These are phyloP conservation scores for Rhodotorula sp. DNA, from an alignment of 1,284 basidiomycete genomes.

Conservation along the genomic window DNA sequence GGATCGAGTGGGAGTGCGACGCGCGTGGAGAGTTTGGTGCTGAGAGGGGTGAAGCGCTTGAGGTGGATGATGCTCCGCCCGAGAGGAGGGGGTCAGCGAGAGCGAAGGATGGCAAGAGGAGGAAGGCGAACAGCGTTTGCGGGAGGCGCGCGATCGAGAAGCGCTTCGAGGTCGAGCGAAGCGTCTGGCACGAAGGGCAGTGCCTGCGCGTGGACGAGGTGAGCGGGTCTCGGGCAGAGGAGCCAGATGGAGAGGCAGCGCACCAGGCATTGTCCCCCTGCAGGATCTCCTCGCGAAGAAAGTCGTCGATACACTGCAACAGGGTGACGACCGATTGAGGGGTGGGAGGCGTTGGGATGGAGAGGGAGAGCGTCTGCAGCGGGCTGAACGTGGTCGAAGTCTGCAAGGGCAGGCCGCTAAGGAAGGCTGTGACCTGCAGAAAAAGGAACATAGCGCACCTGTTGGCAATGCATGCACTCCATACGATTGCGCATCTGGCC, in stretches of 20 bases:
- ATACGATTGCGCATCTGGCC: slow-evolving; percentile 82
- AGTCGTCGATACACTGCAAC: slow-evolving; percentile 80
- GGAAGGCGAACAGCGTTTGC: slow-evolving; percentile 47
- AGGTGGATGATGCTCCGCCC: slow-evolving; percentile 77
- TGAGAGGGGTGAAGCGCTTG: slow-evolving; percentile 88
- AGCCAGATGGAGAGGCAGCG: slow-evolving; percentile 48
- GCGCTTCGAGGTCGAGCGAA: slow-evolving; percentile 78
- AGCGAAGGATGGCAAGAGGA: not conserved
- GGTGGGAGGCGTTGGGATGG: slow-evolving; percentile 69
- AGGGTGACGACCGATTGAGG: slow-evolving; percentile 65
- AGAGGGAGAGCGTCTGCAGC: slow-evolving; percentile 82
- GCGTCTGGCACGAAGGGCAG: slow-evolving; percentile 84
- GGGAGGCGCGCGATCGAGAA: slow-evolving; percentile 84
- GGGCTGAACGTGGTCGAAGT: slow-evolving; percentile 95
- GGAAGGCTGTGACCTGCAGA: not conserved
- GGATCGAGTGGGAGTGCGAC: slow-evolving; percentile 70
- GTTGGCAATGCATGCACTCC: slow-evolving; percentile 84
- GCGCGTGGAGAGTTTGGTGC: slow-evolving; percentile 68
- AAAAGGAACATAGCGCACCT: slow-evolving; percentile 59
- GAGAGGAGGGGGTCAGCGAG: slow-evolving; percentile 48
- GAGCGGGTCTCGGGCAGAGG: not conserved
- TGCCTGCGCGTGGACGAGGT: slow-evolving; percentile 60
- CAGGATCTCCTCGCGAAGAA: slow-evolving; percentile 85
- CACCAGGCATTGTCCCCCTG: slow-evolving; percentile 94
- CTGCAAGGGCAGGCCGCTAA: slow-evolving; percentile 53